These are phyloP conservation scores for Neurospora hispaniola DNA, from an alignment of 495 filamentous ascomycete genomes.

Conservation along the genomic window DNA sequence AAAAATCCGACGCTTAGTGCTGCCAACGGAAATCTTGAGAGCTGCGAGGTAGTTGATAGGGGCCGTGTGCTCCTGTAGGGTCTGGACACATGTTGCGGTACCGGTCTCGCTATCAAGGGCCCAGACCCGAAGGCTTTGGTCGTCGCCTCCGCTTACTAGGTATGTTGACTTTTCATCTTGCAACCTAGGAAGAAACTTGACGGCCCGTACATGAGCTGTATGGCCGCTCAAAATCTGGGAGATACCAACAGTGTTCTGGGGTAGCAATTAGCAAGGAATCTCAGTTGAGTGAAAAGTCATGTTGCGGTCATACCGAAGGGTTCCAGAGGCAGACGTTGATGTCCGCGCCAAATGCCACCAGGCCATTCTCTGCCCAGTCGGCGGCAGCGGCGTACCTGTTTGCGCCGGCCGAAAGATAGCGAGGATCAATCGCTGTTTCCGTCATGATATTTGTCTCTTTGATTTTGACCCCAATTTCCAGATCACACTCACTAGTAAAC, in stretches of 20 bases:
- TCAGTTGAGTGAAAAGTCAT: neutral
- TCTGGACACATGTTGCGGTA: slow-evolving; percentile 31
- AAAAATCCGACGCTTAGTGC: slow-evolving; percentile 37
- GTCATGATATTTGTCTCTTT: slow-evolving; percentile 7
- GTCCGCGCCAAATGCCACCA: slow-evolving; percentile 84
- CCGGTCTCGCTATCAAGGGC: slow-evolving; percentile 17
- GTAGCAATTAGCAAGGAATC: slow-evolving; percentile 1
- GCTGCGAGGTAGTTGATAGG: slow-evolving; percentile 73
- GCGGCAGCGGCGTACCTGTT: slow-evolving; percentile 84
- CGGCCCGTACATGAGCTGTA: slow-evolving; percentile 67
- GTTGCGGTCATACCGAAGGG: slow-evolving; percentile 51
- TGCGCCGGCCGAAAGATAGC: slow-evolving; percentile 75
- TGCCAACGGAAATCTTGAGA: slow-evolving; percentile 25
- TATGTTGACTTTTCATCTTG: slow-evolving; percentile 36
- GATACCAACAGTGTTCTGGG: slow-evolving; percentile 50
- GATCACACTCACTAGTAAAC: neutral
- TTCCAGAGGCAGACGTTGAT: slow-evolving; percentile 83
- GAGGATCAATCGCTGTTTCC: slow-evolving; percentile 15
- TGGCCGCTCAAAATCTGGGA: slow-evolving; percentile 68
- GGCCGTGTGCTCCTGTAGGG: slow-evolving; percentile 51
- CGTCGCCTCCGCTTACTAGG: slow-evolving; percentile 71
- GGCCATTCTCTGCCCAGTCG: slow-evolving; percentile 70
- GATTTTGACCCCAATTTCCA: neutral
- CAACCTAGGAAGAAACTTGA: slow-evolving; percentile 60
- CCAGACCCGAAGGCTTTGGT: slow-evolving; percentile 74